These are phyloP conservation scores for Hypoxylon lienhwacheense DNA, from an alignment of 495 filamentous ascomycete genomes.

Conservation along the genomic window DNA sequence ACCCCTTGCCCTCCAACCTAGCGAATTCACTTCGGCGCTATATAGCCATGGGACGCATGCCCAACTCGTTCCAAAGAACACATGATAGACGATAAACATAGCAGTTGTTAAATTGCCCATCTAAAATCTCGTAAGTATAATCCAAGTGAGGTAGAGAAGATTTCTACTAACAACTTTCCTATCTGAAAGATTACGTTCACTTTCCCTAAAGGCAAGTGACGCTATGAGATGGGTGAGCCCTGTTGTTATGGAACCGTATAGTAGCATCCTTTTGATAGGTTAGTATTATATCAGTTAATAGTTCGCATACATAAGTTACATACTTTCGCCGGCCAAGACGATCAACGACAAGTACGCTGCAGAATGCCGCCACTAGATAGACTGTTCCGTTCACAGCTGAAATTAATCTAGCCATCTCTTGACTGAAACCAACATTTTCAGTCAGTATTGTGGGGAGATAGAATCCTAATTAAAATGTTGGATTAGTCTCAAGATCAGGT, in stretches of 20 bases:
- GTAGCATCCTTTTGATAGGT: slow-evolving; percentile 25
- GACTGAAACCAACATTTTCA: slow-evolving; percentile 32
- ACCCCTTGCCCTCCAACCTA: slow-evolving; percentile 44
- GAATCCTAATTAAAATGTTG: slow-evolving; percentile 22
- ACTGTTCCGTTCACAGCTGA: slow-evolving; percentile 37
- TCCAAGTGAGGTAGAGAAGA: background rate
- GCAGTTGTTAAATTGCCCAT: slow-evolving; percentile 37
- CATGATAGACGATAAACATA: slow-evolving; percentile 41
- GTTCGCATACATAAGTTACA: background rate
- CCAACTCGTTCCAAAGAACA: slow-evolving; percentile 38
- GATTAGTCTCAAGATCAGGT: background rate
- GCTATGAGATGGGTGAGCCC: slow-evolving; percentile 39
- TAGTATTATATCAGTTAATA: background rate
- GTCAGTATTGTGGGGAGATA: slow-evolving; percentile 38
- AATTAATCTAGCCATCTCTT: slow-evolving; percentile 36
- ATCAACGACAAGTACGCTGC: slow-evolving; percentile 35
- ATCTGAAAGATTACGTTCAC: slow-evolving; percentile 22
- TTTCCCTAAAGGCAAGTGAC: slow-evolving; percentile 31
- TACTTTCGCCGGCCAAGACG: slow-evolving; percentile 39
- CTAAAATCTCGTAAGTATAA: slow-evolving; percentile 10
- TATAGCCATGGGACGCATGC: slow-evolving; percentile 41
- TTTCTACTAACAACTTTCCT: slow-evolving; percentile 31
- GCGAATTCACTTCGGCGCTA: slow-evolving; percentile 42
- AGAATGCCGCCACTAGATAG: slow-evolving; percentile 38
- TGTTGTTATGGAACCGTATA: slow-evolving; percentile 29